Base-by-base conservation (phyloP, 352 stramenopile species). In the Pythium guiyangense region DNA sequence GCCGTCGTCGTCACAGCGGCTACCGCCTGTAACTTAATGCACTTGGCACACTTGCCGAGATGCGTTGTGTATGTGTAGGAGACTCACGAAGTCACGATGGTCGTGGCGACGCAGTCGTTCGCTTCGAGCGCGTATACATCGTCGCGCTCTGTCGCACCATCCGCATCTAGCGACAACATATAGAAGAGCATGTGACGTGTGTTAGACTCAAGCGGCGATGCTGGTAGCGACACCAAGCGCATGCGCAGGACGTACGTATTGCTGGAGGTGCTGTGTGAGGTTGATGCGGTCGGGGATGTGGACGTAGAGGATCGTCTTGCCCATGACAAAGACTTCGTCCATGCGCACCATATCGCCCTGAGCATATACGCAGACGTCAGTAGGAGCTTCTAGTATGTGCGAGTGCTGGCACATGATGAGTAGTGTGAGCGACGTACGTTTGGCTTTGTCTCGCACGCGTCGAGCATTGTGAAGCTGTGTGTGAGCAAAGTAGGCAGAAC, bases 281-380 rank as follows among this genome's bases (percentile, higher is more conserved):
- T 92, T 89, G 70, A 94, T 90, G 15, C 79, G 76, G 63, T 95
- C 82, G 4, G 86, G 86, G 31, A 95, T 93, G 65, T 95, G 83
- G 20, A 95, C 86, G 59, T 85, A 95, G 12, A 95, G 64, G 51
- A 95, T 76, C 14, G 79, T 93, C 43, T 84, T 84, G 51, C 86
- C 86, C 83, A 95, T 95, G 53, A 95, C 82, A 34, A 94, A 95
- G 20, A 95, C 77, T 45, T 95, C 86, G 45, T 95, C 86, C 48
- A 95, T 73, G 57, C 67, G 63, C 31, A 87, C 27, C 11, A 60
- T 76, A 4, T 63, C 61, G 14, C 86, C 86, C 84, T 93, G 52
- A 20, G 42, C 22, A 11, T 8, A 43, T 37, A 37, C 5, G 10
- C 25, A 34, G 39, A 20, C 18, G 46, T 18, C 45, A 6, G 4